Conservation (phyloP, 306 rosid species). For the Myrica gale region DNA sequence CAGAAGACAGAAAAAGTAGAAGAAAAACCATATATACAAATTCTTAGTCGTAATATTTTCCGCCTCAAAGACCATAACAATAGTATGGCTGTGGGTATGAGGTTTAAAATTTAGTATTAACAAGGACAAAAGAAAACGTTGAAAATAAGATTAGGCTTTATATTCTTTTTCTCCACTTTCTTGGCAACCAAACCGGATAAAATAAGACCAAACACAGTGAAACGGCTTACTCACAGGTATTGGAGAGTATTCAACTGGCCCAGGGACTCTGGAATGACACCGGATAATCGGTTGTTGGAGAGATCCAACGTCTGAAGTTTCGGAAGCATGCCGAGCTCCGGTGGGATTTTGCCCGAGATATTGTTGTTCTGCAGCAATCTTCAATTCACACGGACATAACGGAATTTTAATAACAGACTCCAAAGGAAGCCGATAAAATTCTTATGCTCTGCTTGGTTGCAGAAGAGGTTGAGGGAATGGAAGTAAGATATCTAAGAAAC, state of each 20-base stretch:
- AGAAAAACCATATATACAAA: background rate
- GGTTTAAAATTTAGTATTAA: background rate
- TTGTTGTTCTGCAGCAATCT: conserved; percentile 89
- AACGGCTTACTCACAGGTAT: conserved; percentile 59
- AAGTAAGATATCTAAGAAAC: background rate
- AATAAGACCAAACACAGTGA: conserved; percentile 4
- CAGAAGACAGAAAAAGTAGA: background rate
- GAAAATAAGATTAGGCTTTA: background rate
- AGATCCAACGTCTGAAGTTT: conserved; percentile 87
- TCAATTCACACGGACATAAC: conserved; percentile 21
- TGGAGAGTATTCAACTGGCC: conserved; percentile 63
- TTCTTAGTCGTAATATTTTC: background rate
- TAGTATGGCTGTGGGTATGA: background rate
- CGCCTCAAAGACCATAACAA: background rate
- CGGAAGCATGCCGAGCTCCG: conserved; percentile 64
- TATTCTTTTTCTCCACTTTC: conserved; percentile 30
- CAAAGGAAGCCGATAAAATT: conserved; percentile 7
- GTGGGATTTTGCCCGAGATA: conserved; percentile 74
- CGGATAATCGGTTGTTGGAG: conserved; percentile 74
- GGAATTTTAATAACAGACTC: conserved; percentile 17
- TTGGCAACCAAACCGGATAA: conserved; percentile 23
- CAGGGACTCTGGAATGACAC: conserved; percentile 57
- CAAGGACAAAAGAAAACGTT: background rate
- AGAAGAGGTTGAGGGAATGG: conserved; percentile 16
- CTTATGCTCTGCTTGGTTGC: conserved; percentile 4